Evolutionary conservation across 208 protist genomes (phyloP).

Genomic region (Leishmania tarentolae): DNA sequence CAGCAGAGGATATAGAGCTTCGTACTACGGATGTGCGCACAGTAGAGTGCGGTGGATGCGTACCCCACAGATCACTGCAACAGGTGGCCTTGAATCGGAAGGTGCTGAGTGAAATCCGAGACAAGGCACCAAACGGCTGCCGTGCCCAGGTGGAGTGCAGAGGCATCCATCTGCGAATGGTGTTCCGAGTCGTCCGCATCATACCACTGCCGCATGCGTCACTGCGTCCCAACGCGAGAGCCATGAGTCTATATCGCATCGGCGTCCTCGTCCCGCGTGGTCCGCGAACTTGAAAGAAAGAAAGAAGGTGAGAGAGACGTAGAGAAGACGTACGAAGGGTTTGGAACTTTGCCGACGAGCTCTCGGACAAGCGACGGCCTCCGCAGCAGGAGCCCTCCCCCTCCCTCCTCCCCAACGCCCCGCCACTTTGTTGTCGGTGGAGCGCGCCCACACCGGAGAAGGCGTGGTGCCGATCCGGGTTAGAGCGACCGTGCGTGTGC

Average conservation of each 20-base stretch:
- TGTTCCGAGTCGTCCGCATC: background rate
- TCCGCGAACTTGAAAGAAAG: background rate
- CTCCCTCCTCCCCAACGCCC: background rate
- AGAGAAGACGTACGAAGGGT: background rate
- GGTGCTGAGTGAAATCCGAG: background rate
- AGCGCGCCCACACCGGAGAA: background rate
- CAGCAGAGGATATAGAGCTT: background rate
- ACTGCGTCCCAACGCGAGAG: background rate
- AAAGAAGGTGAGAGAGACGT: background rate
- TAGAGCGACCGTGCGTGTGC: background rate
- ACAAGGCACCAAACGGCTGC: background rate
- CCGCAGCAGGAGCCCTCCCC: background rate
- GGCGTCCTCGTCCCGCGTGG: background rate
- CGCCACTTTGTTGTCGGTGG: background rate
- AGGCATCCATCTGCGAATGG: background rate
- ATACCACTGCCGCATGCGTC: background rate
- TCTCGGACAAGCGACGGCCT: background rate
- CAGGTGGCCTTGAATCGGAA: background rate
- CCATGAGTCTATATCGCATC: background rate
- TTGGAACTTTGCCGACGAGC: background rate
- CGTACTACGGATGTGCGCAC: background rate
- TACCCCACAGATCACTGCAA: background rate
- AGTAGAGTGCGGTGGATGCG: background rate
- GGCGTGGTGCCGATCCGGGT: background rate
- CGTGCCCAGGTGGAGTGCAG: background rate